These are phyloP conservation scores for Cystofilobasidium ferigula DNA, from an alignment of 768 basidiomycete genomes.

Conservation along the genomic window DNA sequence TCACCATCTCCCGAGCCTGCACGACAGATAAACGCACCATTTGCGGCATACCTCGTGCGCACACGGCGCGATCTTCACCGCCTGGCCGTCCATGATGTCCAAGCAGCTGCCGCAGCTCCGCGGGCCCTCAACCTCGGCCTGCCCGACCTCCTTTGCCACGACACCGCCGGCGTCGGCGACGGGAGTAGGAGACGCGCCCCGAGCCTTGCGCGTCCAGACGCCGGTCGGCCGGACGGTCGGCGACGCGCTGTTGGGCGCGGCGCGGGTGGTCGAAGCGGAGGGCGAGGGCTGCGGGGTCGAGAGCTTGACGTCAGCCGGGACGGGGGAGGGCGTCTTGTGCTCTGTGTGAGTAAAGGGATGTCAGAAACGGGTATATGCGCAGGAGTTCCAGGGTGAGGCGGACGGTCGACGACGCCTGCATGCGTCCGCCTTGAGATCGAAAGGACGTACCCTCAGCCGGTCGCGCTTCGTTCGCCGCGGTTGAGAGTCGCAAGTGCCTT, in stretches of 20 bases:
- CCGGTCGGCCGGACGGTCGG: not conserved
- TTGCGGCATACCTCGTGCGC: slow-evolving; percentile 10
- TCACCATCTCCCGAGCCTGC: not conserved
- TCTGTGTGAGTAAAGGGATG: not conserved
- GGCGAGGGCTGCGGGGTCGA: slow-evolving; percentile 4
- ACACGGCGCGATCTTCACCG: slow-evolving; percentile 16
- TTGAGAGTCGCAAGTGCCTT: not conserved
- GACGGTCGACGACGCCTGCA: not conserved
- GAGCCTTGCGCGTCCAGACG: not conserved
- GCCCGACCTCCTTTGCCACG: not conserved
- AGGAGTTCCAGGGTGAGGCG: not conserved
- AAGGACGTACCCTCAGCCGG: too few species aligned
- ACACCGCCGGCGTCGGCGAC: not conserved
- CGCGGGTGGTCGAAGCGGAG: not conserved
- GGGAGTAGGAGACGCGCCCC: not conserved
- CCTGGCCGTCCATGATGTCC: not conserved
- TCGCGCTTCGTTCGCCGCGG: not conserved
- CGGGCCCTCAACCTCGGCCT: not conserved
- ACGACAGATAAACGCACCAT: slow-evolving; percentile 2
- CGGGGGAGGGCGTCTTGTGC: slow-evolving; percentile 4
- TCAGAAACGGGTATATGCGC: not conserved
- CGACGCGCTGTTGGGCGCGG: not conserved
- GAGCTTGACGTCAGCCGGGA: not conserved
- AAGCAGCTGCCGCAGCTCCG: slow-evolving; percentile 11
- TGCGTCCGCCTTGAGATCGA: not conserved